Evolutionary conservation across 352 stramenopile species (phyloP).

Genomic region (Plasmopara halstedii): DNA sequence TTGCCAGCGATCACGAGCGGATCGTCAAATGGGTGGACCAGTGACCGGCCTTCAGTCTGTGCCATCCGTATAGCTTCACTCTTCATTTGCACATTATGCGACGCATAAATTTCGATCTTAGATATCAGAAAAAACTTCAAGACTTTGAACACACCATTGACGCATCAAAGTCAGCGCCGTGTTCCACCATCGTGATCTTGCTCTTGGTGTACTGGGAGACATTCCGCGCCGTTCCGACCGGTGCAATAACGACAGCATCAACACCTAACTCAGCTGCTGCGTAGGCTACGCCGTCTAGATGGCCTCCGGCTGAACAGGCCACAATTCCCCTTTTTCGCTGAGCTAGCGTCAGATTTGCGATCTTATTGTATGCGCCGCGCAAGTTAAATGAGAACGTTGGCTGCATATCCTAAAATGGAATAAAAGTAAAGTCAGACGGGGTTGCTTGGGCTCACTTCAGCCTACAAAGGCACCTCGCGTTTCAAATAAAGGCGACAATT

Average conservation of each 20-base stretch:
- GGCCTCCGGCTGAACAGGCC: conserved; percentile 88
- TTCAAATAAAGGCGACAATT: conserved; percentile 86
- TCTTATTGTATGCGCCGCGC: conserved; percentile 98
- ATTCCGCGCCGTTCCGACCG: conserved; percentile 91
- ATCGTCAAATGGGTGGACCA: conserved; percentile 98
- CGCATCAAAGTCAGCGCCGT: conserved; percentile 96
- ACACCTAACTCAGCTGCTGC: conserved; percentile 90
- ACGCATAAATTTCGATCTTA: neutral
- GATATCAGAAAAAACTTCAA: no score
- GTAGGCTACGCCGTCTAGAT: conserved; percentile 96
- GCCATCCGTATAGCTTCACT: conserved; percentile 90
- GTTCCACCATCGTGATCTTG: conserved; percentile 90
- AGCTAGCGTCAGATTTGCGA: conserved; percentile 85
- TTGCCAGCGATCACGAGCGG: conserved; percentile 96
- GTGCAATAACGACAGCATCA: conserved; percentile 95
- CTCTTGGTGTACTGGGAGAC: conserved; percentile 51
- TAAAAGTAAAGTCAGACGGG: conserved; percentile 3
- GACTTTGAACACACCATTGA: conserved; percentile 44
- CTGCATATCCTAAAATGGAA: conserved; percentile 84
- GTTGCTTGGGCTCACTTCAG: neutral
- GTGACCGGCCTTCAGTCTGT: conserved; percentile 85
- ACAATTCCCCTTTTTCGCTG: conserved; percentile 80
- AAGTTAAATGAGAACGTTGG: conserved; percentile 98
- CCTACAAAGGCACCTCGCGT: conserved; percentile 65
- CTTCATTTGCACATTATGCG: conserved; percentile 19